Percentiles rank a stretch among this genome's conserved stretches.
Evolutionary conservation across 2,329 filamentous ascomycete genomes (phyloP).

Genomic region (Aspergillus oerlinghausenensis): DNA sequence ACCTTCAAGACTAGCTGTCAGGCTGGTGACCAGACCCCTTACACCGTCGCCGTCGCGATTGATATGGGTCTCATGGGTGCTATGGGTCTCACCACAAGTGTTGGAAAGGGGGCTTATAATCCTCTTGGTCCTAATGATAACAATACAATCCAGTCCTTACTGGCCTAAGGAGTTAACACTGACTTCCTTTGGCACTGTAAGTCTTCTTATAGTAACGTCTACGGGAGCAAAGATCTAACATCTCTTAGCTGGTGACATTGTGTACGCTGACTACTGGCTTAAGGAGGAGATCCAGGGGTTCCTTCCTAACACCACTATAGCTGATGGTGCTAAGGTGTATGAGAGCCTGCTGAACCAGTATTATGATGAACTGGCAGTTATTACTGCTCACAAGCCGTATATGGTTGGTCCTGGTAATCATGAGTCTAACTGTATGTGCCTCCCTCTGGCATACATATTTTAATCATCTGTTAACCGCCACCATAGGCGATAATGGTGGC

Average conservation of each 20-base stretch:
- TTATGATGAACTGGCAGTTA: not conserved
- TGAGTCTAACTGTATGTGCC: not conserved
- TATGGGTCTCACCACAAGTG: not conserved
- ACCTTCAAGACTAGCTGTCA: conserved; percentile 17
- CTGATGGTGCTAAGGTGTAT: not conserved
- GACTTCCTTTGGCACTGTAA: not conserved
- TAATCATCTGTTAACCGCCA: not conserved
- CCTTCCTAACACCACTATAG: not conserved
- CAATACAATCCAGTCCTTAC: not conserved
- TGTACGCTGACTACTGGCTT: not conserved
- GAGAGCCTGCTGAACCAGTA: not conserved
- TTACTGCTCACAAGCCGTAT: not conserved
- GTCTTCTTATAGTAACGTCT: not conserved
- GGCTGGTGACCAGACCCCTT: conserved; percentile 17
- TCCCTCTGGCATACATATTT: not conserved
- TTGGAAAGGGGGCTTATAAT: not conserved
- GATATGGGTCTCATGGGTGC: not conserved
- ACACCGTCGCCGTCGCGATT: conserved; percentile 11
- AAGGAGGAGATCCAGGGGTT: not conserved
- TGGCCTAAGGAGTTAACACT: not conserved
- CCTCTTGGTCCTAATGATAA: not conserved
- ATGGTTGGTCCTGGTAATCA: not conserved
- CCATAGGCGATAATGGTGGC: not conserved
- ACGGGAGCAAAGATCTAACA: not conserved
- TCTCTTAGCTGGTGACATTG: not conserved